Evolutionary conservation across 2,329 filamentous ascomycete genomes (phyloP), one percentile per base, ranked within the genome.

Genomic region (Diaporthe sp.): DNA sequence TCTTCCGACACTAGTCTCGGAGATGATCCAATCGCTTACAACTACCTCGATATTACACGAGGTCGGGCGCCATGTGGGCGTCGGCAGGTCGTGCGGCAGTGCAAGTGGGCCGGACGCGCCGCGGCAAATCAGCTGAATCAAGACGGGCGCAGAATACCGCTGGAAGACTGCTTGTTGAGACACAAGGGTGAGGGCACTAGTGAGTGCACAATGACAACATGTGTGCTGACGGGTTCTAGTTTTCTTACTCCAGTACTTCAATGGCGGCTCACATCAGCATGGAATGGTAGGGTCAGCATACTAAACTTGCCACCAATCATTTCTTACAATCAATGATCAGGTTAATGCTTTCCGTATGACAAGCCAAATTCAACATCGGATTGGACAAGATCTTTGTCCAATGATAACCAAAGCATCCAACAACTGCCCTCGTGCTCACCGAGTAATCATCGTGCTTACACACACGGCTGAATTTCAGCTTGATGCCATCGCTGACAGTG

Each of bases 261-360:
- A 27, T 63, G 39, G 58, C 58, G 37, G 58, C 58, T 63, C 58
- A 63, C 58, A 63, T 63, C 58, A 63, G 58, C 58, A 63, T 30
- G n/a, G 8, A 30, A 12, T 22, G n/a, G 19, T 13, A 1, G 25
- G 58, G 58, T 44, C 37, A 30, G 58, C 58, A 44, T 22, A 9
- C 13, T 30, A 9, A 63, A 13, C 10, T 37, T 9, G 25, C 25
- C 17, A 44, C 58, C 58, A 63, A 63, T 63, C 37, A 44, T 5
- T 27, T 42, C 3, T 27, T 6, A 30, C 13, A 63, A 44, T 25
- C 19, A 13, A 63, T 8, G 15, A 27, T 42, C 19, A 3, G 35
- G n/a, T 6, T 7, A 13, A 27, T 61, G 9, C 13, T 27, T 19
- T 27, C 37, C 35, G 15, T 22, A 44, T 30, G 58, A 44, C 9